Percentiles rank a stretch among this genome's conserved stretches.
phyloP scores from a whole-genome alignment of 1,284 basidiomycete species.

The Naganishia liquefaciens region DNA sequence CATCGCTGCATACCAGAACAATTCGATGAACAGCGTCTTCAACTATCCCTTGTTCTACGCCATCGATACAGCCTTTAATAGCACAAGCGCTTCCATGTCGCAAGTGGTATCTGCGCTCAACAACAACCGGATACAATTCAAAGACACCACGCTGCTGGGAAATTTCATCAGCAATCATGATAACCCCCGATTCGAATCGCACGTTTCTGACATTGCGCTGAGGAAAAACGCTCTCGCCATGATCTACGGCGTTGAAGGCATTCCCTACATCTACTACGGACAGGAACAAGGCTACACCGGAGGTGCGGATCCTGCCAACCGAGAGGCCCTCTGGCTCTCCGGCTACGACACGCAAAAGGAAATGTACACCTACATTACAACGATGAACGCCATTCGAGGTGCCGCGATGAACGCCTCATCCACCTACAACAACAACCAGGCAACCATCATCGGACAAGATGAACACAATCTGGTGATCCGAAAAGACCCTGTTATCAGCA shows the following conservation, averaged over 20 bases:
- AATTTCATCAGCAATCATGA: conserved; percentile 57
- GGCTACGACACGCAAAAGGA: conserved; percentile 55
- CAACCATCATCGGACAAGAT: conserved; percentile 55
- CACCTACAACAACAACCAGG: conserved; percentile 62
- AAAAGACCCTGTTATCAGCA: conserved; percentile 66
- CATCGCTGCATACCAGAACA: conserved; percentile 49
- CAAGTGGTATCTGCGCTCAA: conserved; percentile 45
- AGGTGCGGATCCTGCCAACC: conserved; percentile 52
- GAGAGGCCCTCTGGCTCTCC: conserved; percentile 51
- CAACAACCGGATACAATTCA: conserved; percentile 43
- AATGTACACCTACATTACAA: conserved; percentile 60
- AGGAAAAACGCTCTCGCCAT: conserved; percentile 56
- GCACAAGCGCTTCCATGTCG: conserved; percentile 32
- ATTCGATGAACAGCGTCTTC: conserved; percentile 59
- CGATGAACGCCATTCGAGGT: conserved; percentile 65
- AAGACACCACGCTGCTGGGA: conserved; percentile 53
- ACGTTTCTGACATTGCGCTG: conserved; percentile 43
- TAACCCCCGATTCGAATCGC: conserved; percentile 51
- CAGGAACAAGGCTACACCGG: conserved; percentile 59
- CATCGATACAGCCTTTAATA: conserved; percentile 51
- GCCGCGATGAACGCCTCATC: conserved; percentile 57
- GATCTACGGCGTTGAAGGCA: conserved; percentile 57
- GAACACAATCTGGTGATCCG: conserved; percentile 61
- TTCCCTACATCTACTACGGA: conserved; percentile 63
- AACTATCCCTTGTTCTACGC: conserved; percentile 62